phyloP scores from a whole-genome alignment of 345 rosid species.

The Erodium maritimum region DNA sequence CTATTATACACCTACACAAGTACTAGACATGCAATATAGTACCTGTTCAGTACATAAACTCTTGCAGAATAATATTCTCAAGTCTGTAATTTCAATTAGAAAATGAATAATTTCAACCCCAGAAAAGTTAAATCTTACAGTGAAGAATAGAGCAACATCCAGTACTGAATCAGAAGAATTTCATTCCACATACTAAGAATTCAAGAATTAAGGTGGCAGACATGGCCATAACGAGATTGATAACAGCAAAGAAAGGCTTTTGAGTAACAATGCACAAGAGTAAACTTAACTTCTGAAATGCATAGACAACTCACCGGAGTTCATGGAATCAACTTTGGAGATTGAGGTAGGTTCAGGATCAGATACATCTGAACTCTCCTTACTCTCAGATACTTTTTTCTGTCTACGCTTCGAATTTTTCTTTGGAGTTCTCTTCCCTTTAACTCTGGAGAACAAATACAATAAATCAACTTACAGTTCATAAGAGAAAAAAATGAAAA shows the following conservation, averaged over 20 bases:
- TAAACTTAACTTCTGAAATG: not conserved
- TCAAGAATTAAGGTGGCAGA: no score
- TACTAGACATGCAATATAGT: no score
- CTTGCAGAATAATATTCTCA: no score
- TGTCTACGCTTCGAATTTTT: constrained; percentile 25
- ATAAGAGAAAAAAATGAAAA: constrained; percentile 4
- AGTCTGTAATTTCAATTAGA: no score
- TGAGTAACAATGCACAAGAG: not conserved
- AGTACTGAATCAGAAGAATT: no score
- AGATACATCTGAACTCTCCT: constrained; percentile 36
- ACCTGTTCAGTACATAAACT: no score
- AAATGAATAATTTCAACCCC: no score
- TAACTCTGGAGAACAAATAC: constrained; percentile 29
- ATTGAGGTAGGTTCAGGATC: constrained; percentile 19
- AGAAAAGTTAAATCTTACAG: no score
- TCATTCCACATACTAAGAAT: no score
- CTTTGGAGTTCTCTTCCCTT: constrained; percentile 83
- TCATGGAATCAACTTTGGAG: constrained; percentile 13
- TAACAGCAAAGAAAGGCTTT: not conserved
- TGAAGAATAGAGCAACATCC: no score
- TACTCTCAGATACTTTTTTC: constrained; percentile 22
- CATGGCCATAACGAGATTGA: no score
- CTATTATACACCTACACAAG: no score
- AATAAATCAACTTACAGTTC: constrained; percentile 6
- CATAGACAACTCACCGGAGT: not conserved